A percentile compares a stretch with the other conserved stretches of the same genome.
phyloP scores from a whole-genome alignment of 2,329 filamentous ascomycete genomes.

The Leptographium procerum region DNA sequence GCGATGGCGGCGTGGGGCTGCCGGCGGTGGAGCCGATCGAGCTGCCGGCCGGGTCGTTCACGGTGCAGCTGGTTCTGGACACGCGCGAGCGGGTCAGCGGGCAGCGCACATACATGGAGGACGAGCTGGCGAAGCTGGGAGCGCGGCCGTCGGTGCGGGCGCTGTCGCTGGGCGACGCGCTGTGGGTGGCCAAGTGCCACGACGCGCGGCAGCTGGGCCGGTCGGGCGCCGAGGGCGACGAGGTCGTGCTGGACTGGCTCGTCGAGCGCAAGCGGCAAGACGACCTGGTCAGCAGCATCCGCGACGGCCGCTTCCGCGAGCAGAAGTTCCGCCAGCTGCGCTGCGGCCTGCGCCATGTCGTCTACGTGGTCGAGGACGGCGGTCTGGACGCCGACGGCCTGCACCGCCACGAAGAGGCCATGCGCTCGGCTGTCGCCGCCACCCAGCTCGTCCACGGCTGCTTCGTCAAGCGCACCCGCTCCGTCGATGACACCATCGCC shows the following conservation, averaged over 20 bases:
- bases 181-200: conserved; percentile 68
- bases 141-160: conserved; percentile 55
- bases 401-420: conserved; percentile 51
- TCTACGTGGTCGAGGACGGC: conserved; percentile 70
- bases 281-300: conserved; percentile 69
- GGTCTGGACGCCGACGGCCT: conserved; percentile 42
- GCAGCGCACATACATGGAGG: conserved; percentile 66
- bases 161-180: conserved; percentile 61
- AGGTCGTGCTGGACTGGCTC: conserved; percentile 69
- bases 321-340: conserved; percentile 70
- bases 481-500: conserved; percentile 65
- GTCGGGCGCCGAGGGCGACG: conserved; percentile 51
- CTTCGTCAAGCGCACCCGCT: conserved; percentile 65
- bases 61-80: conserved; percentile 62
- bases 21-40: conserved; percentile 47
- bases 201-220: conserved; percentile 43
- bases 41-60: conserved; percentile 55
- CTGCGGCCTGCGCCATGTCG: conserved; percentile 63
- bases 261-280: conserved; percentile 72
- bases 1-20: conserved; percentile 18
- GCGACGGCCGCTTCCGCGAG: conserved; percentile 71
- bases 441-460: conserved; percentile 71
- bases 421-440: conserved; percentile 62
- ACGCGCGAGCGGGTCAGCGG: conserved; percentile 61
- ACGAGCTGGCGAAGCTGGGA: conserved; percentile 56